Evolutionary conservation across 2,329 filamentous ascomycete genomes (phyloP).

Genomic region (Basipetospora chlamydospora): DNA sequence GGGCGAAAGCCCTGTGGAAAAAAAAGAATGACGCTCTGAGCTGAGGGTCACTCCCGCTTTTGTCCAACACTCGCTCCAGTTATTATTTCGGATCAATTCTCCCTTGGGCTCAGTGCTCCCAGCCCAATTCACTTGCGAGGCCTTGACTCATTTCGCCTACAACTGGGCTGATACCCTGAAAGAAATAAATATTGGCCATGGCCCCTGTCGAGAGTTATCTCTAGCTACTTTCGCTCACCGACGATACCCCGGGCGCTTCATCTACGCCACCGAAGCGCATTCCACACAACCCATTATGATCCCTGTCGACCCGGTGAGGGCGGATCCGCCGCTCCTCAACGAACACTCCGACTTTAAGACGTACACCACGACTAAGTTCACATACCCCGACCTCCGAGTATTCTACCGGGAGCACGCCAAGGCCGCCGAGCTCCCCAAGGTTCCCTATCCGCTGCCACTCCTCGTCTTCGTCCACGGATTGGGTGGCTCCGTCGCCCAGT

Average conservation of each 20-base stretch:
- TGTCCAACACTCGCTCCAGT: too few species aligned
- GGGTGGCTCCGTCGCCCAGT: constrained; percentile 84
- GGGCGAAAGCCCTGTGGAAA: too few species aligned
- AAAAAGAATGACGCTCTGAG: too few species aligned
- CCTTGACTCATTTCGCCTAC: too few species aligned
- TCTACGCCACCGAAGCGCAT: background rate
- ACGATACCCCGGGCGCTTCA: background rate
- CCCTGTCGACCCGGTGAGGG: constrained; percentile 20
- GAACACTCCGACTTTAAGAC: constrained; percentile 58
- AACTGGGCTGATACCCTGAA: too few species aligned
- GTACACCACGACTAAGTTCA: constrained; percentile 56
- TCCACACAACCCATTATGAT: background rate
- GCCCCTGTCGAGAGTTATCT: too few species aligned
- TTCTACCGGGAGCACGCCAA: constrained; percentile 77
- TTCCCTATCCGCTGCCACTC: constrained; percentile 62
- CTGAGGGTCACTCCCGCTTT: too few species aligned
- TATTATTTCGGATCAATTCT: too few species aligned
- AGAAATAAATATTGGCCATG: too few species aligned
- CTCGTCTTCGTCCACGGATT: constrained; percentile 87
- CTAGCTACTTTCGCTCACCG: background rate
- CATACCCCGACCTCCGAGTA: constrained; percentile 63
- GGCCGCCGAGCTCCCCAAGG: constrained; percentile 60
- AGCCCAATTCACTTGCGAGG: too few species aligned
- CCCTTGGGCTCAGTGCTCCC: too few species aligned
- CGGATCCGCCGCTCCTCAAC: constrained; percentile 67